These are phyloP conservation scores for Hypoxylon sp. DNA, from an alignment of 2,329 filamentous ascomycete genomes.

Conservation along the genomic window DNA sequence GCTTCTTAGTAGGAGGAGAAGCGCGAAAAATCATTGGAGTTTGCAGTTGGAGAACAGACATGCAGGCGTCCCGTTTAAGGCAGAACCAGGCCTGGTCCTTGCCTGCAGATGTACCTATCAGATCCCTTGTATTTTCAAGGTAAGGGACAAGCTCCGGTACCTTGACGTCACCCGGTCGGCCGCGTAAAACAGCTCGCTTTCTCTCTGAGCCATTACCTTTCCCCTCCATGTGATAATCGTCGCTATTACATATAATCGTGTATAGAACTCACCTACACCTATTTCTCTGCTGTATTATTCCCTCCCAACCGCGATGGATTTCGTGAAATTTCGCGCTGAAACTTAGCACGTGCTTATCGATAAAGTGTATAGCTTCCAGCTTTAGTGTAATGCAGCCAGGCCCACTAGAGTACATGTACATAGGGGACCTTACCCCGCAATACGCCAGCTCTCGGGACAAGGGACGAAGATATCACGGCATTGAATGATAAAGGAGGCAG, in stretches of 20 bases:
- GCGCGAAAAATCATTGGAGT: slow-evolving; percentile 15
- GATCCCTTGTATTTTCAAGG: slow-evolving; percentile 28
- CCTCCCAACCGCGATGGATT: not conserved
- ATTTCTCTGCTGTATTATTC: not conserved
- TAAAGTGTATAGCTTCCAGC: too few species aligned
- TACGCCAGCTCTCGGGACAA: slow-evolving; percentile 34
- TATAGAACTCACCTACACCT: too few species aligned
- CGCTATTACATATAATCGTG: too few species aligned
- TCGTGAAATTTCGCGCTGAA: not conserved
- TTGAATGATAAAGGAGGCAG: slow-evolving; percentile 19
- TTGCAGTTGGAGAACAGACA: slow-evolving; percentile 22
- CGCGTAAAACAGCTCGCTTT: slow-evolving; percentile 4
- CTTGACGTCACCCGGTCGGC: slow-evolving; percentile 31
- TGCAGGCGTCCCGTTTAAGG: slow-evolving; percentile 29
- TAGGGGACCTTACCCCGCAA: slow-evolving; percentile 44
- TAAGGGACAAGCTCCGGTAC: slow-evolving; percentile 8
- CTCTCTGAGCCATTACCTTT: not conserved
- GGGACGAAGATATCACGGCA: slow-evolving; percentile 39
- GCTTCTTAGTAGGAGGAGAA: slow-evolving; percentile 15
- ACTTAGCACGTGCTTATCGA: slow-evolving; percentile 41
- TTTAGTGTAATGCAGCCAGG: slow-evolving; percentile 11
- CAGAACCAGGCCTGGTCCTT: slow-evolving; percentile 6
- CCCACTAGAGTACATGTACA: slow-evolving; percentile 25
- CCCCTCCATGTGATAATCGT: too few species aligned
- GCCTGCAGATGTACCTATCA: slow-evolving; percentile 33